Evolutionary conservation across 2,329 filamentous ascomycete genomes (phyloP), one percentile per base, ranked within the genome.

Genomic region (Monosporascus sp.): DNA sequence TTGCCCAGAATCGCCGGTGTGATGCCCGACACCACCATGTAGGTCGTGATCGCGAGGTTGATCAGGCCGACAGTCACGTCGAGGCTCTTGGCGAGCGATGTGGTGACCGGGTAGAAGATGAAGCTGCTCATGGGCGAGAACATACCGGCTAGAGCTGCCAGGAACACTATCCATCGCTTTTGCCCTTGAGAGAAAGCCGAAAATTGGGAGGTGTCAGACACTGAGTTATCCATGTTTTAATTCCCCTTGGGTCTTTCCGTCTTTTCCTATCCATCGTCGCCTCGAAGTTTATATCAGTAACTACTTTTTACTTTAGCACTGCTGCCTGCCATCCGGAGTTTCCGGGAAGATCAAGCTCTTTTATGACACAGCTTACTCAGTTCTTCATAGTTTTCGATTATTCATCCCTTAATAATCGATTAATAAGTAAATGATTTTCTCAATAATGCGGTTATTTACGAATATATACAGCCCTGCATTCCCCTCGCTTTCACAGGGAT

Each of bases 21-120:
- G 5, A 77, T 57, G 6, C 69, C 74, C 58, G 75, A 74, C 18
- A 76, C 68, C 38, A 76, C 67, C 65, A 72, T 63, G 48, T 71
- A 72, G 1, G 68, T 68, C 6, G 56, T 56, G 22, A 58, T 47
- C 7, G 56, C 50, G 1, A 58, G 31, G 37, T 58, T 55, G 22
- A 58, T 14, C 41, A 62, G 46, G 3, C 52, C 53, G 6, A 60
- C 49, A 2, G 58, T 49, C 9, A 61, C 57, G 22, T 51, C 37
- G 3, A 64, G 54, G 11, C 51, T 45, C 1, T 24, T 17, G 3
- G 60, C 55, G 3, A 64, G 56, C 3, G 55, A 53, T 5, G 51
- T 56, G 17, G 60, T 59, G 25, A 58, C 60, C 0, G 59, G 61
- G 37, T 56, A 64, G 50, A 57, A 64, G 5, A 61, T 59, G 44